Conservation (phyloP, 768 basidiomycete species). For the Ephemerocybe angulata region DNA sequence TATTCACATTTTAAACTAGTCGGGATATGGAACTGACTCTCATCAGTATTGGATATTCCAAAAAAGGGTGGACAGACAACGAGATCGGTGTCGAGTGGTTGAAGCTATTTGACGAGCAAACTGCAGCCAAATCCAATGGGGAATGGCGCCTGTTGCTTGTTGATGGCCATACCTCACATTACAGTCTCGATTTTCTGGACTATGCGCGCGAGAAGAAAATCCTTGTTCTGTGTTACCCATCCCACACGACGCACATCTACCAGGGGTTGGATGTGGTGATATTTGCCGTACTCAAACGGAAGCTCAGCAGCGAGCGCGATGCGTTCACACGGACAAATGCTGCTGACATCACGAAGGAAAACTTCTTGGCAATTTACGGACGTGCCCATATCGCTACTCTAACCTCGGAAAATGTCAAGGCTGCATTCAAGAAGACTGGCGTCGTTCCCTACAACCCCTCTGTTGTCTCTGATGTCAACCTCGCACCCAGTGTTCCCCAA, state of each 20-base stretch:
- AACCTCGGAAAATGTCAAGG: constrained; percentile 22
- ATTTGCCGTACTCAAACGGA: constrained; percentile 27
- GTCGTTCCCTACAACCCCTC: constrained; percentile 28
- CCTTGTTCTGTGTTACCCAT: constrained; percentile 41
- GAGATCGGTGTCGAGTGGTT: constrained; percentile 36
- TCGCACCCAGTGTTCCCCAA: constrained; percentile 29
- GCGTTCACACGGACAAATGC: constrained; percentile 1
- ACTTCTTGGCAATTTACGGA: constrained; percentile 24
- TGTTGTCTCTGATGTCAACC: constrained; percentile 22
- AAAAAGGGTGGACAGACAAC: constrained; percentile 36
- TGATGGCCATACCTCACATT: constrained; percentile 47
- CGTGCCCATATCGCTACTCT: constrained; percentile 25
- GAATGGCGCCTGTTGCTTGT: constrained; percentile 32
- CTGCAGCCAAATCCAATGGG: constrained; percentile 31
- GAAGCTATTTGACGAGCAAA: constrained; percentile 38
- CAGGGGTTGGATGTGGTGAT: constrained; percentile 43
- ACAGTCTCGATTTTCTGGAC: constrained; percentile 32
- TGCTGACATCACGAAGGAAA: constrained; percentile 13
- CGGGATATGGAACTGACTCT: constrained; percentile 3
- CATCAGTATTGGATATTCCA: constrained; percentile 29
- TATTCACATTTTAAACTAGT: constrained; percentile 13
- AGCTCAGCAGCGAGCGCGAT: constrained; percentile 22
- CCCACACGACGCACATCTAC: constrained; percentile 42
- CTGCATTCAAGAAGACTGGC: constrained; percentile 33
- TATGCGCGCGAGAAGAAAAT: constrained; percentile 35